Evolutionary conservation across 345 rosid species (phyloP).

Genomic region (Brassica cretica): DNA sequence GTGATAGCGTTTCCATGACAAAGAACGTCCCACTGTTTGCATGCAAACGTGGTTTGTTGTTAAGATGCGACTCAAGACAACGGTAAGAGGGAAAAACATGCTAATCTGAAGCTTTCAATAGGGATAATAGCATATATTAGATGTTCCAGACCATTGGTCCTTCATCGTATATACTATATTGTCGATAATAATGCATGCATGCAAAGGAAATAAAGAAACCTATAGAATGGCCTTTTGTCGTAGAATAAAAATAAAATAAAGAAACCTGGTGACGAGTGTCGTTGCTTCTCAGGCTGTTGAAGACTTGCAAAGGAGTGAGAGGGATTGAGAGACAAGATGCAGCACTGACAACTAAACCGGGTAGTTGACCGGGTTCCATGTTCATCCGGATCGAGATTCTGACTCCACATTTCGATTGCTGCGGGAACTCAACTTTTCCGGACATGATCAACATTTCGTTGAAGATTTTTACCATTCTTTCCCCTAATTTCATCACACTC

Average conservation of each 20-base stretch:
- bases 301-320: conserved; percentile 44
- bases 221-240: too few species aligned
- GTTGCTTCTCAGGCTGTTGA: conserved; percentile 45
- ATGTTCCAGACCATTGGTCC: neutral
- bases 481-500: conserved; percentile 56
- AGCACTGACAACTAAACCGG: conserved; percentile 55
- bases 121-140: neutral
- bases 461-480: conserved; percentile 66
- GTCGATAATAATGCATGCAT: neutral
- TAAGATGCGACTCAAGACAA: neutral
- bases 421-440: conserved; percentile 51
- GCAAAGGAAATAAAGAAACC: neutral
- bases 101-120: neutral
- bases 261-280: conserved; percentile 51
- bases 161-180: neutral
- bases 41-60: conserved; percentile 3
- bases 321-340: conserved; percentile 70
- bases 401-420: conserved; percentile 53
- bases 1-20: conserved; percentile 41
- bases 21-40: conserved; percentile 77
- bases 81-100: neutral
- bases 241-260: neutral
- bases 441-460: conserved; percentile 54
- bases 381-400: conserved; percentile 51
- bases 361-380: conserved; percentile 49